phyloP scores from a whole-genome alignment of 2,329 filamentous ascomycete genomes.

The Plenodomus tracheiphilus region DNA sequence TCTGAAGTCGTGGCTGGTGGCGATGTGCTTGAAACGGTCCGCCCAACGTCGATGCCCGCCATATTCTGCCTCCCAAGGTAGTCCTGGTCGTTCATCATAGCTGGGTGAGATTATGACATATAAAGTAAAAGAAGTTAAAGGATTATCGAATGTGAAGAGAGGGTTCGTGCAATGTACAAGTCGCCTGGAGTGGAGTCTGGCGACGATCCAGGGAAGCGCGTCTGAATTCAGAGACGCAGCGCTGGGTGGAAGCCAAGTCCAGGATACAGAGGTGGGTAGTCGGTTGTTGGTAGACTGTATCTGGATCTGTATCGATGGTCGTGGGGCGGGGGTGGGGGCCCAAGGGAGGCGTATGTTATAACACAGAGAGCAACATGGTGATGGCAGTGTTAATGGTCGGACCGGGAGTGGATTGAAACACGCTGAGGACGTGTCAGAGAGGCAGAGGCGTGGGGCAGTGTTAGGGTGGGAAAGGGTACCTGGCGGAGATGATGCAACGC shows the following conservation, averaged over 20 bases:
- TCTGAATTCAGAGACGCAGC: not conserved
- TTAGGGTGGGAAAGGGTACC: conserved; percentile 32
- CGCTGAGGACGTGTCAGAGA: conserved; percentile 26
- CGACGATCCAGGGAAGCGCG: not conserved
- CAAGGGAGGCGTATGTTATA: conserved; percentile 43
- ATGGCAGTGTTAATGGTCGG: conserved; percentile 28
- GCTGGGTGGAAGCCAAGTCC: not conserved
- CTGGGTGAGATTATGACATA: not conserved
- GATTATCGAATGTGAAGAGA: not conserved
- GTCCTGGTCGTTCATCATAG: conserved; percentile 43
- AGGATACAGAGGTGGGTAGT: not conserved
- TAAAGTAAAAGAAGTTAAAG: not conserved
- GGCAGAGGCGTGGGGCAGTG: conserved; percentile 21
- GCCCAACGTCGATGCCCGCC: conserved; percentile 35
- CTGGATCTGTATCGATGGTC: conserved; percentile 10
- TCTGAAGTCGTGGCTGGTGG: conserved; percentile 44
- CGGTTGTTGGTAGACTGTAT: not conserved
- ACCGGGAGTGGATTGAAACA: conserved; percentile 32
- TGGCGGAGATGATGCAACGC: conserved; percentile 37
- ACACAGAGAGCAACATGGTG: conserved; percentile 42
- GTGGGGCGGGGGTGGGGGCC: conserved; percentile 31
- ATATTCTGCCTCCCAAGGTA: conserved; percentile 25
- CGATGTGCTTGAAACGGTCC: conserved; percentile 29
- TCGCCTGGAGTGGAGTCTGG: not conserved
- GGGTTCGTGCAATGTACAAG: not conserved